These are phyloP conservation scores for Gentiana straminea DNA, from an alignment of 257 asterid species.

Conservation along the genomic window DNA sequence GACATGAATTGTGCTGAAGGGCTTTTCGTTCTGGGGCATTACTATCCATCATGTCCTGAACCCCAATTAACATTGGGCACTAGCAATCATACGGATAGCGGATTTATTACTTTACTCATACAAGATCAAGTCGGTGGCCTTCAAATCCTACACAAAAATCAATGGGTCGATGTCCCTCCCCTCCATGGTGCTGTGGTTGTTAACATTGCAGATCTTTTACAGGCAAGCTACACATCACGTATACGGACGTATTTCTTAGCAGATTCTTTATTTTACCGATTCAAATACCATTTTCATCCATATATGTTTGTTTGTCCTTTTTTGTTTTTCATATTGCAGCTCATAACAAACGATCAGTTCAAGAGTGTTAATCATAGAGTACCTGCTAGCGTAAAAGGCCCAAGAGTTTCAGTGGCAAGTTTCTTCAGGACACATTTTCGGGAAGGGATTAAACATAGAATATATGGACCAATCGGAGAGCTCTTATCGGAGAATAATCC, in stretches of 20 bases:
- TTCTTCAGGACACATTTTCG: constrained; percentile 21
- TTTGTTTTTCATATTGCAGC: constrained; percentile 13
- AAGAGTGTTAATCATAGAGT: constrained; percentile 38
- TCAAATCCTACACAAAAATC: constrained; percentile 34
- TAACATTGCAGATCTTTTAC: constrained; percentile 42
- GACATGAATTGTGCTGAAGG: constrained; percentile 26
- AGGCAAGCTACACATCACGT: constrained; percentile 20
- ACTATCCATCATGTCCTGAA: constrained; percentile 1
- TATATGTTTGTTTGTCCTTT: neutral
- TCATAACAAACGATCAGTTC: constrained; percentile 35
- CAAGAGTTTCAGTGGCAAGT: constrained; percentile 29
- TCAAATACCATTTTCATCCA: too few relatives aligned
- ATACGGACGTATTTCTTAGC: neutral
- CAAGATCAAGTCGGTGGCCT: constrained; percentile 32
- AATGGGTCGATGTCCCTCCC: constrained; percentile 38
- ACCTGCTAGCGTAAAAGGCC: constrained; percentile 15
- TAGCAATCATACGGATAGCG: constrained; percentile 34
- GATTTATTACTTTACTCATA: constrained; percentile 31
- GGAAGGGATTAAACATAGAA: constrained; percentile 8
- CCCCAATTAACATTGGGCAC: constrained; percentile 19
- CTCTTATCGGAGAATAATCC: constrained; percentile 15
- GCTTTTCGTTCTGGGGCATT: constrained; percentile 2
- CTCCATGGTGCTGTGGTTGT: constrained; percentile 38
- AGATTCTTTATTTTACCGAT: neutral
- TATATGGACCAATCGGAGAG: constrained; percentile 17